Evolutionary conservation across 371 early-diverging fungal species (phyloP), one percentile per base, ranked within the genome.

Genomic region (Mucor plumbeus): DNA sequence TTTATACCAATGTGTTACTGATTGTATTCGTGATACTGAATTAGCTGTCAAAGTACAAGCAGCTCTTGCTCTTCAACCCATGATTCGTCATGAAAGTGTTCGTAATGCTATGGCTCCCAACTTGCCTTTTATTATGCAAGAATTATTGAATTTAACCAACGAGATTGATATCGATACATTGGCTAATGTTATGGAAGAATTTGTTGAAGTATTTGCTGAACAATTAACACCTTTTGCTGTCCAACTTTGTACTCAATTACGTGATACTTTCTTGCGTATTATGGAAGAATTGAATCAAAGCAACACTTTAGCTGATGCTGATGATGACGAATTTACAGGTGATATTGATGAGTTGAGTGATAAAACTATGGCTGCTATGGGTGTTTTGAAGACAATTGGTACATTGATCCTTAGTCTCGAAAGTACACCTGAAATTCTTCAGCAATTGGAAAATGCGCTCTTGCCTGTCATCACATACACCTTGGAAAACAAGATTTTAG

Each of bases 171-270:
- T 94, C 68, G 97, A 97, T 72, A 90, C 90, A 1, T 78, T 98
- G 15, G 85, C 96, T 0, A 79, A 79, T 21, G 92, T 94, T 43
- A 92, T 97, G 86, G 96, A 97, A 60, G 87, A 87, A 64, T 88
- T 97, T 68, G 96, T 97, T 4, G 92, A 92, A 69, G 87, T 90
- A n/a, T 98, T 92, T 85, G 85, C 95, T n/a, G 89, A 91, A 41
- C 89, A 95, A 73, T 76, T 98, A 67, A 86, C 91, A n/a, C 98
- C 98, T 5, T 96, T 93, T 73, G 92, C 97, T 6, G 87, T 92
- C 35, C 90, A 95, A 77, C 89, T 98, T 5, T 91, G 90, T 66
- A 83, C 87, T 39, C 93, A 95, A 75, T 78, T 98, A 68, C 80
- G 89, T 48, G 92, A 91, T 64, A 91, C 95, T 13, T 95, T 94